Evolutionary conservation across 352 stramenopile species (phyloP).

Genomic region (Pythium plurisporium): DNA sequence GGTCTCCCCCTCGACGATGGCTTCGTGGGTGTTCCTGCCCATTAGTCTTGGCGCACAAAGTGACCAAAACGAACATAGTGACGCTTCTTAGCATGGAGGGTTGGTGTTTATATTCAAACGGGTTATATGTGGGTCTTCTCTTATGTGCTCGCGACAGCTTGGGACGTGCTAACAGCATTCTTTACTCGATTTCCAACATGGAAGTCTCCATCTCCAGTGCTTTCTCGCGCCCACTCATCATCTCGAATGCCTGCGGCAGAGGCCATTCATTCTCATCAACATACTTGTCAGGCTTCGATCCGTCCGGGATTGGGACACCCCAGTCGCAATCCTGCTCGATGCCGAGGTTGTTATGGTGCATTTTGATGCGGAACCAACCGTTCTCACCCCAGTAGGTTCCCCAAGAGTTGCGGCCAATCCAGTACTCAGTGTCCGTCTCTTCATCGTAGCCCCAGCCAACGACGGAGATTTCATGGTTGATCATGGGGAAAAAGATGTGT

Average conservation of each 20-base stretch:
- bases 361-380: constrained; percentile 90
- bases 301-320: constrained; percentile 79
- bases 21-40: too few relatives aligned
- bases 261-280: constrained; percentile 2
- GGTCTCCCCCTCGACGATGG: too few relatives aligned
- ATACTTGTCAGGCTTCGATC: constrained; percentile 48
- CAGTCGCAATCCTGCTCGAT: constrained; percentile 89
- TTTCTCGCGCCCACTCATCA: constrained; percentile 11
- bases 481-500: constrained; percentile 70
- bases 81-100: too few relatives aligned
- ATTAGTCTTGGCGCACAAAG: too few relatives aligned
- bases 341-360: constrained; percentile 88
- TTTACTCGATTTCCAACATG: constrained; percentile 35
- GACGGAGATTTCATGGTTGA: constrained; percentile 90
- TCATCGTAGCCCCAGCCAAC: constrained; percentile 86
- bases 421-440: constrained; percentile 87
- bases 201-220: constrained; percentile 28
- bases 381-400: constrained; percentile 92
- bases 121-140: too few relatives aligned
- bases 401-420: constrained; percentile 91
- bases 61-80: too few relatives aligned
- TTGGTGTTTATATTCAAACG: too few relatives aligned
- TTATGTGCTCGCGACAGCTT: too few relatives aligned
- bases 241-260: constrained; percentile 1
- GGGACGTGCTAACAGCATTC: too few relatives aligned